Evolutionary conservation across 345 rosid genomes (phyloP).

Genomic region (Arabidopsis suecica): DNA sequence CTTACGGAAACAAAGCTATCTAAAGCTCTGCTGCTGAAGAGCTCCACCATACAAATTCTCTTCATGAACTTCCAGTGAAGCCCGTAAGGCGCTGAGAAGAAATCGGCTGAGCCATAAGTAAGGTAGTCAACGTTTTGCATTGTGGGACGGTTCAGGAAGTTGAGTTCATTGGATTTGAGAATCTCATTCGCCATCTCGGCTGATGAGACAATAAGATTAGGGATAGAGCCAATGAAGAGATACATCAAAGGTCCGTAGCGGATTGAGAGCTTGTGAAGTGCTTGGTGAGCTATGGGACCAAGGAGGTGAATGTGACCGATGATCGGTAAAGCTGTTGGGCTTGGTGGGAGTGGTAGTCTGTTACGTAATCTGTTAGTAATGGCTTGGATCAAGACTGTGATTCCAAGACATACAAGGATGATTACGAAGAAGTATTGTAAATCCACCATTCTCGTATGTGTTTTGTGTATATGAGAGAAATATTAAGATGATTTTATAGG

Average conservation of each 20-base stretch:
- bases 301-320: conserved; percentile 62
- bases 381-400: conserved; percentile 33
- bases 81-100: conserved; percentile 69
- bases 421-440: conserved; percentile 12
- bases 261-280: conserved; percentile 65
- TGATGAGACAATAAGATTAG: conserved; percentile 64
- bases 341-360: conserved; percentile 50
- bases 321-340: conserved; percentile 54
- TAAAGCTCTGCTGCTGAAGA: conserved; percentile 59
- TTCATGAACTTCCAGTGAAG: conserved; percentile 83
- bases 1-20: conserved; percentile 55
- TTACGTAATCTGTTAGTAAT: conserved; percentile 5
- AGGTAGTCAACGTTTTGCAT: conserved; percentile 65
- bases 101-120: conserved; percentile 77
- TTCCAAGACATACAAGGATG: conserved; percentile 35
- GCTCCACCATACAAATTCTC: conserved; percentile 70
- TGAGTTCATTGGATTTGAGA: conserved; percentile 62
- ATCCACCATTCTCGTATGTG: conserved; percentile 30
- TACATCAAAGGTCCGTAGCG: conserved; percentile 65
- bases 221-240: conserved; percentile 73
- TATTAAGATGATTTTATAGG: conserved; percentile 23
- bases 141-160: conserved; percentile 58
- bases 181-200: conserved; percentile 62
- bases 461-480: conserved; percentile 17
- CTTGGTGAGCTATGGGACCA: conserved; percentile 63